Conservation (phyloP, 23 red algal species). For the Rhodosorus marinus region DNA sequence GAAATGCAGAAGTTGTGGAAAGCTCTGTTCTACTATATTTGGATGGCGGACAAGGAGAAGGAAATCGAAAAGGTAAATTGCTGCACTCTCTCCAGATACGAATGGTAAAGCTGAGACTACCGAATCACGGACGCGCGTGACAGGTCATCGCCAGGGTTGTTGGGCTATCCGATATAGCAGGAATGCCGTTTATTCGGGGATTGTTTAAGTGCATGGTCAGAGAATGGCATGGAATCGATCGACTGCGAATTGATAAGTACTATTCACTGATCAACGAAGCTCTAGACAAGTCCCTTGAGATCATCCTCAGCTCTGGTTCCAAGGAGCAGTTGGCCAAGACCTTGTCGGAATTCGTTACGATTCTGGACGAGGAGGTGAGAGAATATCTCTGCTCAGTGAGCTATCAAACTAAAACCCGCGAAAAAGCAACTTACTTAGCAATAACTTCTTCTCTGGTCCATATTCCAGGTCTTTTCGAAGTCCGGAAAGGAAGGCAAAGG, state of each 20-base stretch:
- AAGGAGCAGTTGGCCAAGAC: constrained; percentile 8
- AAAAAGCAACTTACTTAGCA: no score
- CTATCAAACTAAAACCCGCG: no score
- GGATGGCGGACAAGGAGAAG: constrained; percentile 37
- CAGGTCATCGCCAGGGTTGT: constrained; percentile 10
- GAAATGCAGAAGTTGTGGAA: constrained; percentile 51
- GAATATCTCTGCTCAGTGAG: no score
- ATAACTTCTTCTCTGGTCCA: no score
- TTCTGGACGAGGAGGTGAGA: constrained; percentile 15
- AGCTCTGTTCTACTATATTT: constrained; percentile 36
- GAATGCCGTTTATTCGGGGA: constrained; percentile 13
- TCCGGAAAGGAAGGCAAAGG: constrained; percentile 7
- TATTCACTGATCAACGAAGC: constrained; percentile 22
- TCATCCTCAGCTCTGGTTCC: not conserved
- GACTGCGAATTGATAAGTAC: constrained; percentile 42
- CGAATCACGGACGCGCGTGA: no score
- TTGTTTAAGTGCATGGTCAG: constrained; percentile 22
- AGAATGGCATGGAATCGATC: constrained; percentile 47
- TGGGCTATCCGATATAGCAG: constrained; percentile 9
- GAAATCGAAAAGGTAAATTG: no score
- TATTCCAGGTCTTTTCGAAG: no score
- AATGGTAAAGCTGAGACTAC: no score
- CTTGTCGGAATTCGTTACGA: not conserved
- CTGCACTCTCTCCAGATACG: no score
- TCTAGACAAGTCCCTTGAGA: constrained; percentile 1